Conservation (phyloP, 2,329 filamentous ascomycete genomes). For the Atkinsonella texensis region DNA sequence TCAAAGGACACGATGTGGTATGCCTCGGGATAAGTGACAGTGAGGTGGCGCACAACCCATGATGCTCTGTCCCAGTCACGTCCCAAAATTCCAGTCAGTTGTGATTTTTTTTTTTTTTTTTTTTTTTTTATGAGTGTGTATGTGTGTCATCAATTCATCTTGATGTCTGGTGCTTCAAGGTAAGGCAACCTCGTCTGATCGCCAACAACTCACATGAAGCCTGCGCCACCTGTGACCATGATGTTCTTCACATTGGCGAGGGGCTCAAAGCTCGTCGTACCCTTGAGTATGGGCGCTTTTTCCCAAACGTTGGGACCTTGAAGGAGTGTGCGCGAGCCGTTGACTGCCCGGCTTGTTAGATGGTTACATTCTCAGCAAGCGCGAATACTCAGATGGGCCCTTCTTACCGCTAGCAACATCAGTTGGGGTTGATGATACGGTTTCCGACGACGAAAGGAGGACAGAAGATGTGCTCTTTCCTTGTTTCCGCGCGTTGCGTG, state of each 20-base stretch:
- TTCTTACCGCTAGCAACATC: slow-evolving; percentile 9
- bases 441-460: slow-evolving; percentile 5
- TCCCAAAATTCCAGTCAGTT: neutral
- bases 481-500: neutral
- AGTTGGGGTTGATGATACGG: neutral
- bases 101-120: neutral
- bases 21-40: slow-evolving; percentile 56
- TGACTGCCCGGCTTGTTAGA: slow-evolving; percentile 9
- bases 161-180: too few species aligned
- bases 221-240: slow-evolving; percentile 72
- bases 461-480: neutral
- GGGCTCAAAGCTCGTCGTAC: slow-evolving; percentile 59
- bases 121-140: too few species aligned
- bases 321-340: slow-evolving; percentile 30
- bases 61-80: slow-evolving; percentile 45
- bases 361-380: neutral
- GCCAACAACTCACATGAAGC: slow-evolving; percentile 58
- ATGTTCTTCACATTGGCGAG: slow-evolving; percentile 63
- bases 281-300: slow-evolving; percentile 56
- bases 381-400: neutral
- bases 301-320: slow-evolving; percentile 57
- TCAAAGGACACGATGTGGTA: slow-evolving; percentile 78
- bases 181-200: neutral
- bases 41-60: slow-evolving; percentile 71
- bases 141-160: too few species aligned